A percentile compares a stretch with the other conserved stretches of the same genome.
Conservation (phyloP, 352 stramenopile genomes). For the Globisporangium parvum region DNA sequence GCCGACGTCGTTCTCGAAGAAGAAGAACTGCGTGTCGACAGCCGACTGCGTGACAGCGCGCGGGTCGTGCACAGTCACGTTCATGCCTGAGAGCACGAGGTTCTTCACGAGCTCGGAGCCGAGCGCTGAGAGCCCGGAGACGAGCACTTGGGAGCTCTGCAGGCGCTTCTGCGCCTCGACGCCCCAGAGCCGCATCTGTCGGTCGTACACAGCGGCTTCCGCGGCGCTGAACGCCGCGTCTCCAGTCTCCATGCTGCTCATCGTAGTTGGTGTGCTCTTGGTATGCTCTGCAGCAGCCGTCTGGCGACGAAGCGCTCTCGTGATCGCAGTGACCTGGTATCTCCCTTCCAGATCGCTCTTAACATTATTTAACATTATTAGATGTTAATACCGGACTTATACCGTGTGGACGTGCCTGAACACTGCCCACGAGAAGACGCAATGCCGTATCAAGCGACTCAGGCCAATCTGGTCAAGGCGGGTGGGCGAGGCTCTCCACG, state of each 20-base stretch:
- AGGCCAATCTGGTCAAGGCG: too few species aligned
- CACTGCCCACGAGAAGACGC: too few species aligned
- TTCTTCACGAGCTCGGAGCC: slow-evolving; percentile 96
- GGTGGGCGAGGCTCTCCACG: too few species aligned
- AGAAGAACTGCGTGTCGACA: slow-evolving; percentile 83
- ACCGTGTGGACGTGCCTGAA: too few species aligned
- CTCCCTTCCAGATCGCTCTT: slow-evolving; percentile 13
- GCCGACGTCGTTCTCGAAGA: slow-evolving; percentile 57
- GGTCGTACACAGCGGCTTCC: slow-evolving; percentile 96
- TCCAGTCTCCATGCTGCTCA: slow-evolving; percentile 2
- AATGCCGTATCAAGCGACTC: too few species aligned
- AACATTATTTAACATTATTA: too few species aligned
- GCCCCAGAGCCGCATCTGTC: slow-evolving; percentile 98
- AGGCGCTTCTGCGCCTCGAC: slow-evolving; percentile 94
- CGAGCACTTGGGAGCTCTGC: slow-evolving; percentile 83
- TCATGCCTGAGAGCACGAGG: slow-evolving; percentile 94
- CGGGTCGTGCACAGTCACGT: slow-evolving; percentile 90
- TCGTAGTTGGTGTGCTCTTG: too few species aligned
- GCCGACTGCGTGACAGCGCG: slow-evolving; percentile 32
- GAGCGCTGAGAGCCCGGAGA: slow-evolving; percentile 80
- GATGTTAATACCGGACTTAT: too few species aligned
- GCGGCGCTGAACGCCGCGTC: slow-evolving; percentile 58
- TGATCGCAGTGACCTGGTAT: slow-evolving; percentile 3
- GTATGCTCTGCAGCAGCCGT: slow-evolving; percentile 15
- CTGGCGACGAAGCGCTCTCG: slow-evolving; percentile 1